Conservation (phyloP, 1,139 yeast species). For the Geotrichum fermentans region DNA sequence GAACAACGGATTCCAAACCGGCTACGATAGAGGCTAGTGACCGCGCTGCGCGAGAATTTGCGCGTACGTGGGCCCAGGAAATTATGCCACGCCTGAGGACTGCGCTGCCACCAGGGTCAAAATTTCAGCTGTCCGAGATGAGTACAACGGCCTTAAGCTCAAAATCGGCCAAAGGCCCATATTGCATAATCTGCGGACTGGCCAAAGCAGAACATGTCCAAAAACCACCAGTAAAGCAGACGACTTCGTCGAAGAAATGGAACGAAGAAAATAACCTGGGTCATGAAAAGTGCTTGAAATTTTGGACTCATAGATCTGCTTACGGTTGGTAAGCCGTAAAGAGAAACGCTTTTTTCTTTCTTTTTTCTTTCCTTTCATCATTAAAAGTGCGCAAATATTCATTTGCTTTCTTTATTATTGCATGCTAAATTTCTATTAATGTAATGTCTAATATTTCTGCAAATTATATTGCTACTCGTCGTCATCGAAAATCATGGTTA, state of each 20-base stretch:
- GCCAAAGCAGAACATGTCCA: not conserved
- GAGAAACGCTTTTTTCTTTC: too few relatives aligned
- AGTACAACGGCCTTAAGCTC: not conserved
- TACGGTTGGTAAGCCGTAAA: constrained; percentile 2
- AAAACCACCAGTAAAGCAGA: not conserved
- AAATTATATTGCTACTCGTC: not conserved
- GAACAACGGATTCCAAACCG: constrained; percentile 22
- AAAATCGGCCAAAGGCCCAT: not conserved
- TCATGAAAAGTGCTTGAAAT: constrained; percentile 19
- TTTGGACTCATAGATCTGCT: constrained; percentile 16
- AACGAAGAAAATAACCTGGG: constrained; percentile 11
- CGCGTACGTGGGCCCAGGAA: constrained; percentile 15
- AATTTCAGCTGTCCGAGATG: constrained; percentile 1
- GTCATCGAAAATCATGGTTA: constrained; percentile 1
- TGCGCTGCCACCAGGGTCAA: constrained; percentile 5
- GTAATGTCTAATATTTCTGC: too few relatives aligned
- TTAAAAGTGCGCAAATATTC: too few relatives aligned
- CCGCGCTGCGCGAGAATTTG: constrained; percentile 17
- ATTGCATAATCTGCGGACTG: constrained; percentile 13
- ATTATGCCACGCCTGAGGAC: constrained; percentile 19
- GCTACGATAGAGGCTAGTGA: constrained; percentile 20
- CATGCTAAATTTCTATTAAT: too few relatives aligned
- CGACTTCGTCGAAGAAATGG: not conserved
- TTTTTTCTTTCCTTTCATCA: too few relatives aligned
- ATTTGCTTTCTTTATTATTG: too few relatives aligned